These are phyloP conservation scores for Diaporthe caulivora DNA, from an alignment of 2,329 filamentous ascomycete genomes.

Conservation along the genomic window DNA sequence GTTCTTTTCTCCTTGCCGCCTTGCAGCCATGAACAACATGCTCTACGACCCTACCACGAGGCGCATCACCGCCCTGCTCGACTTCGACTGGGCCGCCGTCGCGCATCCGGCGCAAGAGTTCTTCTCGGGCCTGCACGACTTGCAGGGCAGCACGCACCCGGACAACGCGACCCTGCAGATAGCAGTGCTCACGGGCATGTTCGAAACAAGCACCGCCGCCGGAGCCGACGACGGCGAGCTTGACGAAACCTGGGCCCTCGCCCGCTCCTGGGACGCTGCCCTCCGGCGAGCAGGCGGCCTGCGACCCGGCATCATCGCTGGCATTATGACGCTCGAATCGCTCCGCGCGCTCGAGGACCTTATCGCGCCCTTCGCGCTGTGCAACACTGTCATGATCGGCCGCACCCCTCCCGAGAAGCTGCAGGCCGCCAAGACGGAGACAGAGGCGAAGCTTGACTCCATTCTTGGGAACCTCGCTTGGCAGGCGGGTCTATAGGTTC, in stretches of 20 bases:
- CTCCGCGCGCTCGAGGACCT: conserved; percentile 16
- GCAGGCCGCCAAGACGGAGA: neutral
- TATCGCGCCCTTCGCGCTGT: neutral
- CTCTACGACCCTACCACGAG: conserved; percentile 44
- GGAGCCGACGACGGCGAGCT: neutral
- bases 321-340: neutral
- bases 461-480: neutral
- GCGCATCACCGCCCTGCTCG: conserved; percentile 45
- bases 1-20: neutral
- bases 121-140: conserved; percentile 43
- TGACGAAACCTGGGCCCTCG: neutral
- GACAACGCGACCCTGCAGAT: neutral
- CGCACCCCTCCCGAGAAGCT: neutral
- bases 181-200: neutral
- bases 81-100: conserved; percentile 47
- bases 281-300: neutral
- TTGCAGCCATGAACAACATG: conserved; percentile 46
- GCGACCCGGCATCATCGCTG: neutral
- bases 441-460: conserved; percentile 1
- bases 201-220: neutral
- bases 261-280: conserved; percentile 3
- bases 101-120: conserved; percentile 46
- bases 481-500: neutral
- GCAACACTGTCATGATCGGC: neutral
- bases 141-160: conserved; percentile 42